phyloP scores from a whole-genome alignment of 192 early-diverging fungal species.

The Funneliformis mosseae region DNA sequence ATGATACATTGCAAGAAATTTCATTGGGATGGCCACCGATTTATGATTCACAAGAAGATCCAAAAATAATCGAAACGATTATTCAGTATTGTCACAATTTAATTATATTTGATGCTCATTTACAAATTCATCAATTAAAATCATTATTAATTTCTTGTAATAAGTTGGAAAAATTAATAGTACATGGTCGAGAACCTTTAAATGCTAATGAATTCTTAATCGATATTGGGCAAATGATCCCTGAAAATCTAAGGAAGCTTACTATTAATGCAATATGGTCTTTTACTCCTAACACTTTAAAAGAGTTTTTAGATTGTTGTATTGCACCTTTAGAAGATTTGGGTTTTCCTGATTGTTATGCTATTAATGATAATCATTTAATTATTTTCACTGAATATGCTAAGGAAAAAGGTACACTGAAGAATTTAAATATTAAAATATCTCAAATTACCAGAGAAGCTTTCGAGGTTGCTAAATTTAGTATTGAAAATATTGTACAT shows the following conservation, averaged over 20 bases:
- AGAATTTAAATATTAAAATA: conserved; percentile 10
- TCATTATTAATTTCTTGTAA: not conserved
- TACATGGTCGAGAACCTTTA: conserved; percentile 10
- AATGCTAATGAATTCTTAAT: conserved; percentile 3
- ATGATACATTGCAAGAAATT: conserved; percentile 5
- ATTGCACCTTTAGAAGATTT: not conserved
- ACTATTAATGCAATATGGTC: conserved; percentile 13
- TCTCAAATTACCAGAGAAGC: conserved; percentile 9
- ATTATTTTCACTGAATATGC: not conserved
- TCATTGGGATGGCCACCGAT: not conserved
- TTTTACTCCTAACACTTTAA: not conserved
- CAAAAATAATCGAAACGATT: conserved; percentile 1
- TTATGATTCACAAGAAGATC: not conserved
- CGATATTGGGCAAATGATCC: not conserved
- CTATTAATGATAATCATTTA: conserved; percentile 19
- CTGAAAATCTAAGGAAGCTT: not conserved
- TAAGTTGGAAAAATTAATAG: not conserved
- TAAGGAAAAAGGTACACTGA: not conserved
- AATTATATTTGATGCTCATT: not conserved
- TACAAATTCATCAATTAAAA: conserved; percentile 10
- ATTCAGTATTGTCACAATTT: conserved; percentile 13
- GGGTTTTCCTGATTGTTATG: conserved; percentile 5
- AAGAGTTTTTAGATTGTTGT: conserved; percentile 5
- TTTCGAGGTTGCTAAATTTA: not conserved
- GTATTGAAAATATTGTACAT: conserved; percentile 3